Evolutionary conservation across 2,329 filamentous ascomycete genomes (phyloP).

Genomic region (Neofusicoccum umdonicola): DNA sequence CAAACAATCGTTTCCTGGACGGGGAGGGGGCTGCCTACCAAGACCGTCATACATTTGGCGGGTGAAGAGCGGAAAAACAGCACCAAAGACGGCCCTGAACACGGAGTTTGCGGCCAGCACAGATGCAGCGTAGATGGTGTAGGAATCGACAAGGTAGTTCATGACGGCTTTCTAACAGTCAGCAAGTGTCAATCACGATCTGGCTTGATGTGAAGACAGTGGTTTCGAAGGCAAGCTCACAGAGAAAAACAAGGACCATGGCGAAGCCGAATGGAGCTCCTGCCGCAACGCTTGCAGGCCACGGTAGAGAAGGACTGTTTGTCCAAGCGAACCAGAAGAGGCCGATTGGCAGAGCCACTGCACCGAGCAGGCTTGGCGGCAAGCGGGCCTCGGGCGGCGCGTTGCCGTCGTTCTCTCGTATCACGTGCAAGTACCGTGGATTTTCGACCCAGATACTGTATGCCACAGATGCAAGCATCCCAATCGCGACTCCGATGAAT

Average conservation of each 20-base stretch:
- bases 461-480: constrained; percentile 59
- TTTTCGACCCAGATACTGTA: constrained; percentile 45
- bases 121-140: constrained; percentile 74
- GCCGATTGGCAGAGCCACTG: constrained; percentile 71
- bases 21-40: constrained; percentile 16
- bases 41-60: constrained; percentile 55
- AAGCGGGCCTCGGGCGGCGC: constrained; percentile 70
- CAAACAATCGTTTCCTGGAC: constrained; percentile 17
- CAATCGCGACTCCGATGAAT: constrained; percentile 67
- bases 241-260: constrained; percentile 64
- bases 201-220: no score
- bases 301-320: constrained; percentile 57
- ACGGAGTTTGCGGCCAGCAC: constrained; percentile 77
- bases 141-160: constrained; percentile 45
- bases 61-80: constrained; percentile 77
- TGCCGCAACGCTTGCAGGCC: constrained; percentile 53
- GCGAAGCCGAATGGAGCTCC: constrained; percentile 57
- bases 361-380: constrained; percentile 78
- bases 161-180: constrained; percentile 26
- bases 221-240: neutral
- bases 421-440: constrained; percentile 36
- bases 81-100: constrained; percentile 72
- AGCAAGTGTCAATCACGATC: neutral
- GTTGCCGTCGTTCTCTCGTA: constrained; percentile 50
- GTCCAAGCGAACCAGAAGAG: constrained; percentile 80